A percentile compares a stretch with the other conserved stretches of the same genome.
phyloP scores from a whole-genome alignment of 768 basidiomycete species.

The Boletus huronensis region DNA sequence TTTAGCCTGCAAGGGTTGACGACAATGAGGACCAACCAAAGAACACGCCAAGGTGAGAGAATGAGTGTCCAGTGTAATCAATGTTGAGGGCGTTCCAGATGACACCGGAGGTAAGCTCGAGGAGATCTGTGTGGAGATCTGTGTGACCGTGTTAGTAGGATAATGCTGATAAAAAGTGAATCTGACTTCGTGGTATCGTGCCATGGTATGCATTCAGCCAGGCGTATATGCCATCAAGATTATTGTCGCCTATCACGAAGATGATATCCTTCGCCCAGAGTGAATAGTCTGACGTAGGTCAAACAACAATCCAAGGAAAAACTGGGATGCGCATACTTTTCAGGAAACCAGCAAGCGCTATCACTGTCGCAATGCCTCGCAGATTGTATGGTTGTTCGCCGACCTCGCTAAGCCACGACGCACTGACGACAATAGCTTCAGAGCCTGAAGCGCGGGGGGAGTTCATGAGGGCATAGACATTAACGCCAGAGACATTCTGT shows the following conservation, averaged over 20 bases:
- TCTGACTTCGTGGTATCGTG: slow-evolving; percentile 57
- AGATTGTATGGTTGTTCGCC: slow-evolving; percentile 66
- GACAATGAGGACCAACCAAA: slow-evolving; percentile 57
- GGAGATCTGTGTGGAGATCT: slow-evolving; percentile 66
- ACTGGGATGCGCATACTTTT: slow-evolving; percentile 52
- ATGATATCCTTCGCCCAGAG: slow-evolving; percentile 95
- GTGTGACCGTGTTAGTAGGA: background rate
- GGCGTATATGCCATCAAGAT: slow-evolving; percentile 89
- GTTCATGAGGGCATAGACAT: slow-evolving; percentile 77
- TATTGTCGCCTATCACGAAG: slow-evolving; percentile 84
- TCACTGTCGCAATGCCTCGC: slow-evolving; percentile 80
- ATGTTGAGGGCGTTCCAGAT: slow-evolving; percentile 95
- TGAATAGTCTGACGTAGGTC: slow-evolving; percentile 57
- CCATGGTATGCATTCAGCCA: slow-evolving; percentile 87
- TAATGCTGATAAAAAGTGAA: background rate
- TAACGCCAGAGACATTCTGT: slow-evolving; percentile 61
- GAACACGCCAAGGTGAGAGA: slow-evolving; percentile 93
- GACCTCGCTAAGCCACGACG: slow-evolving; percentile 78
- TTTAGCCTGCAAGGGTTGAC: slow-evolving; percentile 1
- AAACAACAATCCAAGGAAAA: background rate
- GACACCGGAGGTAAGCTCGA: slow-evolving; percentile 72
- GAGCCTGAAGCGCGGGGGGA: slow-evolving; percentile 91
- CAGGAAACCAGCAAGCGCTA: slow-evolving; percentile 80
- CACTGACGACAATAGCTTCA: slow-evolving; percentile 89
- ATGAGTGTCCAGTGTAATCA: slow-evolving; percentile 96